Conservation (phyloP, 192 early-diverging fungal genomes). For the Rhizophagus clarus region DNA sequence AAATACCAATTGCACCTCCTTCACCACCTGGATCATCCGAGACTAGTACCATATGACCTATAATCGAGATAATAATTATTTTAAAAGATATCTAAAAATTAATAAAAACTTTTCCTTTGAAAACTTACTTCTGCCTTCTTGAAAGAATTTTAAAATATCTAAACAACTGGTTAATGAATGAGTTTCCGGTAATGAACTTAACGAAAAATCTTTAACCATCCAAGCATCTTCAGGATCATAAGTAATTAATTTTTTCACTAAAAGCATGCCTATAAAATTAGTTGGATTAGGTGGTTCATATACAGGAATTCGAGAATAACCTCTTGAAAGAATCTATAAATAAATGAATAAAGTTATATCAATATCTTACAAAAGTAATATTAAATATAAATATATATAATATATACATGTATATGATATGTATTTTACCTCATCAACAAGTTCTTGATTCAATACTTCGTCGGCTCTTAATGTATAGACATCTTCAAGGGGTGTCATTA, state of each 20-base stretch:
- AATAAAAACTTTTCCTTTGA: background rate
- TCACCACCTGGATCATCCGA: slow-evolving; percentile 51
- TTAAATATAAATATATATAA: too few relatives aligned
- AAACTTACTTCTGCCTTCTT: slow-evolving; percentile 69
- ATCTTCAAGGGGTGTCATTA: slow-evolving; percentile 74
- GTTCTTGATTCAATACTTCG: slow-evolving; percentile 58
- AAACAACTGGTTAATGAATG: slow-evolving; percentile 59
- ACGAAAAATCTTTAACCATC: slow-evolving; percentile 61
- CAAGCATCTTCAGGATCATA: slow-evolving; percentile 71
- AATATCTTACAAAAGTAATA: too few relatives aligned
- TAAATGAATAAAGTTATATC: slow-evolving; percentile 15
- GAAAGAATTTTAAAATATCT: slow-evolving; percentile 83
- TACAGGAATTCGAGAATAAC: slow-evolving; percentile 80
- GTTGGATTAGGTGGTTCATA: slow-evolving; percentile 57
- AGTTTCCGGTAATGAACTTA: slow-evolving; percentile 58
- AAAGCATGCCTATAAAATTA: slow-evolving; percentile 75
- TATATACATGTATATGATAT: too few relatives aligned
- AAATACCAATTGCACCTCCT: slow-evolving; percentile 65
- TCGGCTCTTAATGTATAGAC: slow-evolving; percentile 70
- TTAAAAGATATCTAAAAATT: background rate
- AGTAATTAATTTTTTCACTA: slow-evolving; percentile 76
- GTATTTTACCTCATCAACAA: slow-evolving; percentile 40
- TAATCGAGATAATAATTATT: background rate
- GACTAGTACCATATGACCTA: slow-evolving; percentile 75
- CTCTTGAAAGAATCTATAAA: slow-evolving; percentile 62